These are phyloP conservation scores for Gossypium rotundifolium DNA, from an alignment of 345 rosid species.

Conservation along the genomic window DNA sequence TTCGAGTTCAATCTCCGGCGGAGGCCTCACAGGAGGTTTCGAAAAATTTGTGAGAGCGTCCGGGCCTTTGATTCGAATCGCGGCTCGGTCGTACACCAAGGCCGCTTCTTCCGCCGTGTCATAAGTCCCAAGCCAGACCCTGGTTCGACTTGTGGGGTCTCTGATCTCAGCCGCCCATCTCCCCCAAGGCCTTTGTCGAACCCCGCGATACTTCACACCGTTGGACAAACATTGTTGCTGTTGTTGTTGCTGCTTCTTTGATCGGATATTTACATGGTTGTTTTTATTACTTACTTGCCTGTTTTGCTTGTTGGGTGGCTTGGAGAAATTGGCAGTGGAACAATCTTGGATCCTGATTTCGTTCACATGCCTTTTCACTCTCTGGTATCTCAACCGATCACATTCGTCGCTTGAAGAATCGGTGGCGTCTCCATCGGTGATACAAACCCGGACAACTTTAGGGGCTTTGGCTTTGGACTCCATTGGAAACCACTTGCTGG, in stretches of 20 bases:
- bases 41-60: constrained; percentile 54
- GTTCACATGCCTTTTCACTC: constrained; percentile 48
- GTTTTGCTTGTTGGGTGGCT: not conserved
- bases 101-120: constrained; percentile 83
- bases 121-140: constrained; percentile 70
- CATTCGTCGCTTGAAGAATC: constrained; percentile 68
- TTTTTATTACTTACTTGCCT: not conserved
- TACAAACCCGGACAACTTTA: constrained; percentile 41
- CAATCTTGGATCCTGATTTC: constrained; percentile 46
- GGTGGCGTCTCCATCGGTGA: constrained; percentile 61
- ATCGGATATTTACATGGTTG: not conserved
- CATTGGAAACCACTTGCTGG: not conserved
- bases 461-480: constrained; percentile 16
- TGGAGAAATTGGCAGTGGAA: not conserved
- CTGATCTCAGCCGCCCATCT: constrained; percentile 82
- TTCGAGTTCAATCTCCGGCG: constrained; percentile 25
- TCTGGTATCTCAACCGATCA: constrained; percentile 17
- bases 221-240: constrained; percentile 5
- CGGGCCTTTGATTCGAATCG: constrained; percentile 54
- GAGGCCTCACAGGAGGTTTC: constrained; percentile 32
- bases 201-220: constrained; percentile 55
- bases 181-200: constrained; percentile 69
- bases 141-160: constrained; percentile 38
- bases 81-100: constrained; percentile 59
- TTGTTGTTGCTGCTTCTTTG: constrained; percentile 10